Conservation (phyloP, 2,329 filamentous ascomycete genomes). For the Ascochyta fabae region DNA sequence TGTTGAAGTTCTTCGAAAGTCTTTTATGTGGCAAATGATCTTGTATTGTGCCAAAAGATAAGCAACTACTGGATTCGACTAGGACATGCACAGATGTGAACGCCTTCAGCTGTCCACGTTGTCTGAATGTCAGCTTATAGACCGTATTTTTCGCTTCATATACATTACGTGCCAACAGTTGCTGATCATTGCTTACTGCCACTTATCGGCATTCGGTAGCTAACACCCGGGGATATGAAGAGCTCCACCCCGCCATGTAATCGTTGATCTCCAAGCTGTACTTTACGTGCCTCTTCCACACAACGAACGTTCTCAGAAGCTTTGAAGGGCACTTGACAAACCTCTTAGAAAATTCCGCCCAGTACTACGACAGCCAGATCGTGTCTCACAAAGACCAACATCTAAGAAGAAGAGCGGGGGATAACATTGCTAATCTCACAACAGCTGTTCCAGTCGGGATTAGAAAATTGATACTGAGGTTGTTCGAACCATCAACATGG, state of each 20-base stretch:
- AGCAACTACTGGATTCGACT: too few species aligned
- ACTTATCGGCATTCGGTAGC: slow-evolving; percentile 2
- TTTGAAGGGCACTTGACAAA: neutral
- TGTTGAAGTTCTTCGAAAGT: too few species aligned
- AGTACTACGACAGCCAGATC: neutral
- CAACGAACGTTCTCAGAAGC: neutral
- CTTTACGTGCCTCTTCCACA: neutral
- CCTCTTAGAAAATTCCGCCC: too few species aligned
- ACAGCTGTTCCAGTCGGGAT: neutral
- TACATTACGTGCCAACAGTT: neutral
- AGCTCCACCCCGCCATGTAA: slow-evolving; percentile 10
- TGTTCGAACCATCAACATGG: slow-evolving; percentile 12
- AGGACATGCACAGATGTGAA: too few species aligned
- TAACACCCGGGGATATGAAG: slow-evolving; percentile 1
- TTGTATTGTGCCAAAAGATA: too few species aligned
- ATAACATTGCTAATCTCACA: neutral
- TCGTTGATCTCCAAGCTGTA: neutral
- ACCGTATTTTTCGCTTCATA: too few species aligned
- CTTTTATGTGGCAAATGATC: too few species aligned
- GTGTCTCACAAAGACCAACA: neutral
- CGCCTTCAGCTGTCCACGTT: too few species aligned
- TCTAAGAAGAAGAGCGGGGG: neutral
- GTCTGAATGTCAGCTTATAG: too few species aligned
- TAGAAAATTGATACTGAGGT: neutral
- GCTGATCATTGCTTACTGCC: slow-evolving; percentile 10